phyloP scores from a whole-genome alignment of 1,139 yeast species.

The Scheffersomyces lignicola region DNA sequence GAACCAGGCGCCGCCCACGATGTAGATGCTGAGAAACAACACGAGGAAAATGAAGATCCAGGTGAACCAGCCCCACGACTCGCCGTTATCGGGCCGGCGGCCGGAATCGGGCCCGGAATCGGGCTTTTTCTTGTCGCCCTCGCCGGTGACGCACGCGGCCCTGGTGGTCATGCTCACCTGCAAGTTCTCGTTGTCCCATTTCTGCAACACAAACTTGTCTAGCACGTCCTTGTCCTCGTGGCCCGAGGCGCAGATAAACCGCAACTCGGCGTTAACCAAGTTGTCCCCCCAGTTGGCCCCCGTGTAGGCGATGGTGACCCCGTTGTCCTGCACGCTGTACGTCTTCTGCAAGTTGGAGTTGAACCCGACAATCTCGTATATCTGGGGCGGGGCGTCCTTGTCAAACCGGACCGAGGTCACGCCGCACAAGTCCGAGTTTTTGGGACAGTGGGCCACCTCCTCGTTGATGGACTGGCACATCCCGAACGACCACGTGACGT shows the following conservation, averaged over 20 bases:
- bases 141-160: slow-evolving; percentile 41
- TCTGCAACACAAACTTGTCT: slow-evolving; percentile 27
- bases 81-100: slow-evolving; percentile 34
- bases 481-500: slow-evolving; percentile 66
- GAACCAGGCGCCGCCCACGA: slow-evolving; percentile 80
- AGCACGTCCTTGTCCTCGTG: slow-evolving; percentile 36
- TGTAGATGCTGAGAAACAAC: slow-evolving; percentile 66
- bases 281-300: slow-evolving; percentile 75
- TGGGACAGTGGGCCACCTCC: slow-evolving; percentile 54
- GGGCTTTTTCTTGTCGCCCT: slow-evolving; percentile 21
- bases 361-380: slow-evolving; percentile 58
- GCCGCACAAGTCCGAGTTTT: slow-evolving; percentile 71
- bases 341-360: slow-evolving; percentile 37
- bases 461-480: slow-evolving; percentile 57
- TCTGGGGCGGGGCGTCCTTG: slow-evolving; percentile 38
- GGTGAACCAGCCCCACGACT: slow-evolving; percentile 76
- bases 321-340: slow-evolving; percentile 30
- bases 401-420: slow-evolving; percentile 53
- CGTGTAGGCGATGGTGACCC: slow-evolving; percentile 46
- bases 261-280: slow-evolving; percentile 50
- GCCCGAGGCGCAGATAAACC: slow-evolving; percentile 46
- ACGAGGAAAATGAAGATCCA: slow-evolving; percentile 71
- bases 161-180: slow-evolving; percentile 28
- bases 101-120: slow-evolving; percentile 22
- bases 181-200: slow-evolving; percentile 34